Percentiles rank a stretch among this genome's conserved stretches.
phyloP scores from a whole-genome alignment of 768 basidiomycete genomes.

The Hypholoma sublateritium region DNA sequence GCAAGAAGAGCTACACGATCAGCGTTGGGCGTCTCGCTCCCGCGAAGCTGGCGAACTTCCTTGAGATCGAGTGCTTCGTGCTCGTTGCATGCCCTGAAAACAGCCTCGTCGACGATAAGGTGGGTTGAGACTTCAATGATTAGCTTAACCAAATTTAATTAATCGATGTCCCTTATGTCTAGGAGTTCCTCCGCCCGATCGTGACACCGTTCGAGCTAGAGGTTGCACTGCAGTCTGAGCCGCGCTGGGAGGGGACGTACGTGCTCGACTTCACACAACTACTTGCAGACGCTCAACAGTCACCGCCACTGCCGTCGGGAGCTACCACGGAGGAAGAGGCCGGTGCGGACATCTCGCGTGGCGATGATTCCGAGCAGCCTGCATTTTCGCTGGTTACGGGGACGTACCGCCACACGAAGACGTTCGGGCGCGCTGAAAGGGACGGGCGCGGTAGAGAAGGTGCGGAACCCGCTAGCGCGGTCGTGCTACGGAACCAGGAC shows the following conservation, averaged over 20 bases:
- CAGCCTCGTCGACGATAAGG: conserved; percentile 75
- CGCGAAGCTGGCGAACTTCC: conserved; percentile 92
- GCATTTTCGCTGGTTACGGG: conserved; percentile 87
- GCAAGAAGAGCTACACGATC: conserved; percentile 93
- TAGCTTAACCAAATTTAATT: no score
- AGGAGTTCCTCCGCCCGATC: conserved; percentile 92
- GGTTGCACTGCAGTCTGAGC: conserved; percentile 70
- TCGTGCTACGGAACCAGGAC: conserved; percentile 68
- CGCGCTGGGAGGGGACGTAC: conserved; percentile 75
- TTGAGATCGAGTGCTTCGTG: conserved; percentile 95
- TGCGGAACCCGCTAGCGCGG: conserved; percentile 26
- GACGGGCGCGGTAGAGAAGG: conserved; percentile 3
- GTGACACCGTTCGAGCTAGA: conserved; percentile 92
- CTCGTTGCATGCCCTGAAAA: conserved; percentile 95
- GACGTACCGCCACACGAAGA: conserved; percentile 76
- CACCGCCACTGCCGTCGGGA: no score
- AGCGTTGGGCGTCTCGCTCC: conserved; percentile 95
- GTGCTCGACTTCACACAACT: conserved; percentile 74
- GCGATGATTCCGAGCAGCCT: conserved; percentile 69
- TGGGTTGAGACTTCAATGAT: no score
- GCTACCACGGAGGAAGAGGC: no score
- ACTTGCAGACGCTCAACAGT: conserved; percentile 32
- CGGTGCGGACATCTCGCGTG: no score
- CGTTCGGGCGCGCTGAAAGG: conserved; percentile 42
- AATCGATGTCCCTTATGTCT: no score